Evolutionary conservation across 1,139 yeast genomes (phyloP).

Genomic region (Candida sanyaensis): DNA sequence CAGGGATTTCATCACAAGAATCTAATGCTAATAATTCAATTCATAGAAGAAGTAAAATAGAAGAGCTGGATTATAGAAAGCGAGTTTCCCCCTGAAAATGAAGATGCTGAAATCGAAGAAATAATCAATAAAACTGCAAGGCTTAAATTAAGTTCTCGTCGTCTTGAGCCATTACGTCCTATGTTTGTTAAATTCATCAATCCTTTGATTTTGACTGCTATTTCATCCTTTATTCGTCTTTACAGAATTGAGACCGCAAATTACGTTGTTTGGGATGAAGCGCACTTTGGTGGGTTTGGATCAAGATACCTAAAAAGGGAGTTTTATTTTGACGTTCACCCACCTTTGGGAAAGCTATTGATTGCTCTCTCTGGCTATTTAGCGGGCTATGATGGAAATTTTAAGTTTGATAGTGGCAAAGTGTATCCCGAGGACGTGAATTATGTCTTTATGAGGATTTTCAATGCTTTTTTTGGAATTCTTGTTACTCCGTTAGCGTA

Average conservation of each 20-base stretch:
- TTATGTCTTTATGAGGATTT: slow-evolving; percentile 61
- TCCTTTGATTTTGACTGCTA: slow-evolving; percentile 47
- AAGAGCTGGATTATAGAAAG: background rate
- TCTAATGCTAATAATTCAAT: background rate
- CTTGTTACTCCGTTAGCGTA: slow-evolving; percentile 67
- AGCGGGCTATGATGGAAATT: slow-evolving; percentile 68
- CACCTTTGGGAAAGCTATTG: slow-evolving; percentile 73
- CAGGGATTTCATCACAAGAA: background rate
- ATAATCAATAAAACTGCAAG: slow-evolving; percentile 29
- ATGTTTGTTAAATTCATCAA: slow-evolving; percentile 23
- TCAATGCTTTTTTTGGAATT: slow-evolving; percentile 66
- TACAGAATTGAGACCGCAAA: slow-evolving; percentile 63
- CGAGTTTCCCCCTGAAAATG: background rate
- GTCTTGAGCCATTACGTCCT: slow-evolving; percentile 5
- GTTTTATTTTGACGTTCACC: slow-evolving; percentile 77
- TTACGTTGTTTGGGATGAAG: slow-evolving; percentile 94
- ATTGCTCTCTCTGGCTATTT: slow-evolving; percentile 68
- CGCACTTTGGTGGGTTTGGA: slow-evolving; percentile 78
- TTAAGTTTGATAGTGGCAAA: slow-evolving; percentile 64
- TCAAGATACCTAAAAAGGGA: slow-evolving; percentile 64
- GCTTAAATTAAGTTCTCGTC: slow-evolving; percentile 17
- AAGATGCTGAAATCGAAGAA: slow-evolving; percentile 25
- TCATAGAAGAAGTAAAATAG: background rate
- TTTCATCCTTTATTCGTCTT: slow-evolving; percentile 70
- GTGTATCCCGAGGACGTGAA: slow-evolving; percentile 56